A percentile compares a stretch with the other conserved stretches of the same genome.
Conservation (phyloP, 805 yeast species). For the Candida caryicola region DNA sequence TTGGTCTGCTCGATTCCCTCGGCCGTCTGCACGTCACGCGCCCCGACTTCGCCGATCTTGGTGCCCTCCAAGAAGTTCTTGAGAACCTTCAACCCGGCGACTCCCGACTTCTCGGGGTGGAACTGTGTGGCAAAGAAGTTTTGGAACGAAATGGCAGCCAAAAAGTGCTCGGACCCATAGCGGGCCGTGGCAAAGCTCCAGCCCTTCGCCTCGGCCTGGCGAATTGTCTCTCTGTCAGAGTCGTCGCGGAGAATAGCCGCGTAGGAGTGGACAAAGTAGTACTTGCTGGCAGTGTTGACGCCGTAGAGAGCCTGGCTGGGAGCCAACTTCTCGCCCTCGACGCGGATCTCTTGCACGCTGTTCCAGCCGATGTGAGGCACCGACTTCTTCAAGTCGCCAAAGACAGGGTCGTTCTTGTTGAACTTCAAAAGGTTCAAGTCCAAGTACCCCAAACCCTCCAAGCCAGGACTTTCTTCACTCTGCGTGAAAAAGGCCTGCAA, state of each 20-base stretch:
- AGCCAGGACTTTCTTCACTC: constrained; percentile 70
- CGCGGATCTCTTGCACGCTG: constrained; percentile 32
- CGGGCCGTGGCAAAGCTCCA: constrained; percentile 75
- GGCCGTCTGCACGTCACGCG: constrained; percentile 17
- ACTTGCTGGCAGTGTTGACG: constrained; percentile 63
- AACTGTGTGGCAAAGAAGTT: constrained; percentile 94
- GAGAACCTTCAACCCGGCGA: constrained; percentile 79
- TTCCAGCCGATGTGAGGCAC: constrained; percentile 99
- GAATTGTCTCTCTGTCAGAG: constrained; percentile 20
- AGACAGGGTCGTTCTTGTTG: constrained; percentile 34
- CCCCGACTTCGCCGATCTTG: constrained; percentile 27
- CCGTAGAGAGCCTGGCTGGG: constrained; percentile 49
- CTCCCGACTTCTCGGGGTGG: constrained; percentile 98
- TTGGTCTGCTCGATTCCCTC: constrained; percentile 30
- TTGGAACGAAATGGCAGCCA: constrained; percentile 75
- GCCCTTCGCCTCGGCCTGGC: constrained; percentile 31
- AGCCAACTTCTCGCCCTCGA: constrained; percentile 21
- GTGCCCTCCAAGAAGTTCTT: constrained; percentile 62
- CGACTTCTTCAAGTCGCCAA: constrained; percentile 49
- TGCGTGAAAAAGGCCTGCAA: constrained; percentile 77
- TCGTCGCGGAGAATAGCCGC: constrained; percentile 63
- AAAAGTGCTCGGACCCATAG: constrained; percentile 76
- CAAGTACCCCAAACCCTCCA: constrained; percentile 47
- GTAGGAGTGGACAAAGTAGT: constrained; percentile 93
- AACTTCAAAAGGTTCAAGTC: constrained; percentile 54